phyloP scores from a whole-genome alignment of 192 early-diverging fungal species.

The Borealophlyctis nickersoniae region DNA sequence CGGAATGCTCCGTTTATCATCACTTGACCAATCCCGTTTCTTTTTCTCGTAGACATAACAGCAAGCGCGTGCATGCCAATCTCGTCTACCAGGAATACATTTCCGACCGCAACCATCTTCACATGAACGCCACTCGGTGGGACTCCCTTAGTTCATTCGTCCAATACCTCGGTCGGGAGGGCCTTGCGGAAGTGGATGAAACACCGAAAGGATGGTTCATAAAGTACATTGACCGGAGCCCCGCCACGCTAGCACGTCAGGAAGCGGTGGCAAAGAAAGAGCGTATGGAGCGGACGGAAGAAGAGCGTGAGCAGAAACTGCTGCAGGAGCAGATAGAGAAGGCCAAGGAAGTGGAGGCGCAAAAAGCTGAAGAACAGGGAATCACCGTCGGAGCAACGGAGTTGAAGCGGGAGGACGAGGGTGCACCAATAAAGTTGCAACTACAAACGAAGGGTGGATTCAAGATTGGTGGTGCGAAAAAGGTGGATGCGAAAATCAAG shows the following conservation, averaged over 20 bases:
- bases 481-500: constrained; percentile 28
- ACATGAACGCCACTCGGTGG: constrained; percentile 97
- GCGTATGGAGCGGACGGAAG: constrained; percentile 77
- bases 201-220: constrained; percentile 88
- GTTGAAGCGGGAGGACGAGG: constrained; percentile 59
- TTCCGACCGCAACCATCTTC: constrained; percentile 82
- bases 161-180: constrained; percentile 80
- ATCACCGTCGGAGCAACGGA: constrained; percentile 44
- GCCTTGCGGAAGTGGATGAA: constrained; percentile 82
- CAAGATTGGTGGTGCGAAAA: constrained; percentile 27
- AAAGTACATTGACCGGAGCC: constrained; percentile 87
- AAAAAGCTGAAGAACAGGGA: constrained; percentile 6
- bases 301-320: constrained; percentile 73
- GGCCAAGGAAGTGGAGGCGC: constrained; percentile 51
- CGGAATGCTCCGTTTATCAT: no score
- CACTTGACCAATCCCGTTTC: constrained; percentile 4
- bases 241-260: constrained; percentile 80
- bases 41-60: constrained; percentile 55
- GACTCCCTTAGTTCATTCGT: constrained; percentile 83
- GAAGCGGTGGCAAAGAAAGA: constrained; percentile 77
- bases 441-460: constrained; percentile 40
- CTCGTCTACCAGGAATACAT: constrained; percentile 97
- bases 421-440: constrained; percentile 72
- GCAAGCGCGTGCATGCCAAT: constrained; percentile 84
- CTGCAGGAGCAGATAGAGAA: constrained; percentile 82